These are phyloP conservation scores for Dioscorea cayenensis DNA, from an alignment of 116 monocot species.

Conservation along the genomic window DNA sequence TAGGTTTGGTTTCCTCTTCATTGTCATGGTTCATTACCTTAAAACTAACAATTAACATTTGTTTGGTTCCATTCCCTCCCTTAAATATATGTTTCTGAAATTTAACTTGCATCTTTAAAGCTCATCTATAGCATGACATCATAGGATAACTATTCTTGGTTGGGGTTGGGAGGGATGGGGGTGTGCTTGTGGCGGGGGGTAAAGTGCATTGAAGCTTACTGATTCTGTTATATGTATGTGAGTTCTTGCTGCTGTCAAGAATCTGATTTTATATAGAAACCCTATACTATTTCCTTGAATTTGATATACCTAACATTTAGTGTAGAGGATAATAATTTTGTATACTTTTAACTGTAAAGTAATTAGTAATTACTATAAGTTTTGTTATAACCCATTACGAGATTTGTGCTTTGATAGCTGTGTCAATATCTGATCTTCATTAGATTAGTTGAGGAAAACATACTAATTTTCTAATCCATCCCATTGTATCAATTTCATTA, in stretches of 20 bases:
- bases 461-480: neutral
- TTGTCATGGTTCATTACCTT: neutral
- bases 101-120: neutral
- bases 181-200: neutral
- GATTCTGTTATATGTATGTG: neutral
- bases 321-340: neutral
- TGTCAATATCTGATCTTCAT: neutral
- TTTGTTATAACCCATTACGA: neutral
- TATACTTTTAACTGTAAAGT: neutral
- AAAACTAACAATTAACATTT: too few relatives aligned
- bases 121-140: neutral
- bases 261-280: neutral
- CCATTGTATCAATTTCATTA: neutral
- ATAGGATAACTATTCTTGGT: neutral
- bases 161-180: too few relatives aligned
- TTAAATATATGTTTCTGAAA: neutral
- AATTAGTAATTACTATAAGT: neutral
- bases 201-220: neutral
- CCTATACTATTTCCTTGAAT: neutral
- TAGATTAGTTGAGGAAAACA: neutral
- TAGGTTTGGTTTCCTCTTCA: neutral
- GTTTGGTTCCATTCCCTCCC: neutral
- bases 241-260: neutral
- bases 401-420: neutral
- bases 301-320: neutral